phyloP scores from a whole-genome alignment of 176 grass and related monocot species.

The Chrysopogon serrulatus region DNA sequence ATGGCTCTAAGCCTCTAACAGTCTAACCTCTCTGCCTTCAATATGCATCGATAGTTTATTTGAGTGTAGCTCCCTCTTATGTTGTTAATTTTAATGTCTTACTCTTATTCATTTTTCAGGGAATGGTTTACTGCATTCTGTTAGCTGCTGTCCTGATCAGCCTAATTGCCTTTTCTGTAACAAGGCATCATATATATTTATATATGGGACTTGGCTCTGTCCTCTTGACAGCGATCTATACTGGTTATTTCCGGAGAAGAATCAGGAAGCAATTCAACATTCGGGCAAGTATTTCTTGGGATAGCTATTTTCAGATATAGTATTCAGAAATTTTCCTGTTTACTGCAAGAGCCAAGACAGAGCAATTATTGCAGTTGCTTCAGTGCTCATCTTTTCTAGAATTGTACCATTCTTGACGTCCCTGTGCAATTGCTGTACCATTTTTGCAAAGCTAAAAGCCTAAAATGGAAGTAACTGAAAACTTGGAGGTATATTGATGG shows the following conservation, averaged over 20 bases:
- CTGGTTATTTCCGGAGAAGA: conserved; percentile 83
- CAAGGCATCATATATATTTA: conserved; percentile 56
- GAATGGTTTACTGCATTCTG: conserved; percentile 59
- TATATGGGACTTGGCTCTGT: conserved; percentile 72
- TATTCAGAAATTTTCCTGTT: neutral
- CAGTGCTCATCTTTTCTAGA: neutral
- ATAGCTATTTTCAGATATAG: conserved; percentile 5
- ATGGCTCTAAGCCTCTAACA: no score
- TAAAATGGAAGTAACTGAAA: conserved; percentile 17
- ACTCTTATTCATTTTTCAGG: conserved; percentile 47
- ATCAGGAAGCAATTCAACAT: conserved; percentile 96
- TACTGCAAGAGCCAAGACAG: conserved; percentile 8
- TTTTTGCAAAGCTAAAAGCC: neutral
- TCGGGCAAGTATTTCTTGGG: conserved; percentile 45
- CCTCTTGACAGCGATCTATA: conserved; percentile 67
- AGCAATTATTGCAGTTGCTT: conserved; percentile 1
- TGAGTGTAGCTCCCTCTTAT: neutral
- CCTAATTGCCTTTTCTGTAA: conserved; percentile 77
- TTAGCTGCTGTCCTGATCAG: conserved; percentile 52
- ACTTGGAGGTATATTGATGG: neutral
- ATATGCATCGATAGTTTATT: neutral
- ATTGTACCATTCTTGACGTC: neutral
- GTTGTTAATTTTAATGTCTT: conserved; percentile 3
- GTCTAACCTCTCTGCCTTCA: neutral
- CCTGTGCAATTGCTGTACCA: neutral